Conservation (phyloP, 2,329 filamentous ascomycete species). For the Fusarium miscanthi region DNA sequence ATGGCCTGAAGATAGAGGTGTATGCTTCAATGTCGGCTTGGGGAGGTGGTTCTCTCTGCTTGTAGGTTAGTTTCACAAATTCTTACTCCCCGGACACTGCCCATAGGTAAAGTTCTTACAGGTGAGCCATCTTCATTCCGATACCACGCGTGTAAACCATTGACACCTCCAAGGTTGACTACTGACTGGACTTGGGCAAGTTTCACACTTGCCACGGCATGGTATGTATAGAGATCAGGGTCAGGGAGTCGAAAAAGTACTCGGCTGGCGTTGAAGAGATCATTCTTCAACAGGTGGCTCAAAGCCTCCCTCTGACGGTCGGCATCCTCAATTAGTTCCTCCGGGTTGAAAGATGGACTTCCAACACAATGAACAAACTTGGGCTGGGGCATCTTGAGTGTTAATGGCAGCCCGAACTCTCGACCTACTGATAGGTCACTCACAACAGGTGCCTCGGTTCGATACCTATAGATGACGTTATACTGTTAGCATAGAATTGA, state of each 20-base stretch:
- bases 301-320: constrained; percentile 52
- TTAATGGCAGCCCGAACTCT: not conserved
- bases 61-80: constrained; percentile 21
- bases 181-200: constrained; percentile 61
- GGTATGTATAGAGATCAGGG: constrained; percentile 61
- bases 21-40: constrained; percentile 73
- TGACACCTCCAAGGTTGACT: constrained; percentile 56
- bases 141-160: constrained; percentile 64
- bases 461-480: constrained; percentile 29
- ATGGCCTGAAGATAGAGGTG: constrained; percentile 71
- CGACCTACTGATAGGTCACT: not conserved
- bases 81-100: not conserved
- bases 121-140: constrained; percentile 50
- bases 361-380: constrained; percentile 57
- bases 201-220: constrained; percentile 62
- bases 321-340: constrained; percentile 53
- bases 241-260: constrained; percentile 58
- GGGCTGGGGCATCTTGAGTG: constrained; percentile 44
- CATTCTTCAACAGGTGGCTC: constrained; percentile 55
- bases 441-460: constrained; percentile 11
- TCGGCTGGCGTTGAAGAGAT: constrained; percentile 58
- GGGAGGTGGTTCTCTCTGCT: constrained; percentile 60
- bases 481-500: not conserved
- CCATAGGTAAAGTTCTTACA: constrained; percentile 42
- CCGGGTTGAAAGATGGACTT: constrained; percentile 57